Percentiles rank a stretch among this genome's conserved stretches.
Conservation (phyloP, 441 rosid species). For the Metrosideros polymorpha region DNA sequence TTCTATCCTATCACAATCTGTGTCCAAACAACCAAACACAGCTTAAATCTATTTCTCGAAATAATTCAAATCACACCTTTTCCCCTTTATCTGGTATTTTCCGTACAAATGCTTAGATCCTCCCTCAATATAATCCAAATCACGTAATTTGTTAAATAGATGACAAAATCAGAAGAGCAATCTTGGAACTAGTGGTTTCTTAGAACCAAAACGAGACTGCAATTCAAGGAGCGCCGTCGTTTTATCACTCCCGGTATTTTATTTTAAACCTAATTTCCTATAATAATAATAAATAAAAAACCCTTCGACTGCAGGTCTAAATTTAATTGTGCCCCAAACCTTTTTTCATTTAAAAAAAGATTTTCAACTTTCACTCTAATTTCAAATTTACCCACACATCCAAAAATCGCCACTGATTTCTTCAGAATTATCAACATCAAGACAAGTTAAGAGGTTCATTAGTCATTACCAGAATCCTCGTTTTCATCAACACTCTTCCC, state of each 20-base stretch:
- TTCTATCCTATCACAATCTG: too few relatives aligned
- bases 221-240: not conserved
- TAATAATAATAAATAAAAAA: not conserved
- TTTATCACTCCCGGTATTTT: not conserved
- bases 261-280: not conserved
- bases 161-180: not conserved
- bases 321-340: not conserved
- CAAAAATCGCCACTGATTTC: not conserved
- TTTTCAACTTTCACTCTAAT: not conserved
- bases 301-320: not conserved
- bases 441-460: too few relatives aligned
- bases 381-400: accelerated
- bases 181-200: not conserved
- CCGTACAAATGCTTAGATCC: not conserved
- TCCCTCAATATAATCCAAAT: not conserved
- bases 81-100: not conserved
- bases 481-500: not conserved
- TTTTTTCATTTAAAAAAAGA: too few relatives aligned
- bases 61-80: not conserved
- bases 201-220: not conserved
- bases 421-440: not conserved
- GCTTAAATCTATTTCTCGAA: not conserved
- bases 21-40: too few relatives aligned
- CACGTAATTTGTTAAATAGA: not conserved
- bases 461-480: not conserved